phyloP scores from a whole-genome alignment of 2,329 filamentous ascomycete genomes.

The Fusarium buxicola region DNA sequence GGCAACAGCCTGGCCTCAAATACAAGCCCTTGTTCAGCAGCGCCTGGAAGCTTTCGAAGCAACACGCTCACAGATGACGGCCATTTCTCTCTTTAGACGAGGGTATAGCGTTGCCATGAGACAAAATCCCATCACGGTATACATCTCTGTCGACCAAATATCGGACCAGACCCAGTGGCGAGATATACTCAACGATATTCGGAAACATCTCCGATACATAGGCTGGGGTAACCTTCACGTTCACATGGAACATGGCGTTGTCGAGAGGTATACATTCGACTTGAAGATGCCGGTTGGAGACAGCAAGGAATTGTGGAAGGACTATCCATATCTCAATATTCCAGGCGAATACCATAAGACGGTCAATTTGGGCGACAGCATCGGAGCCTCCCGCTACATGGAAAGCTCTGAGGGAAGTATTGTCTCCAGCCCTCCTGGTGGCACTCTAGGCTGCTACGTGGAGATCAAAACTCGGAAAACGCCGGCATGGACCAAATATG shows the following conservation, averaged over 20 bases:
- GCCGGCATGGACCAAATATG: background rate
- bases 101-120: background rate
- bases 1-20: background rate
- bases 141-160: background rate
- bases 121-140: background rate
- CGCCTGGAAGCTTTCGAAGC: background rate
- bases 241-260: too few species aligned
- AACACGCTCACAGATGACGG: background rate
- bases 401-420: background rate
- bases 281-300: background rate
- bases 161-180: background rate
- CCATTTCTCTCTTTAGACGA: background rate
- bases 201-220: too few species aligned
- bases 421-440: background rate
- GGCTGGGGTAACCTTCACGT: too few species aligned
- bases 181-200: too few species aligned
- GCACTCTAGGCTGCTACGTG: background rate
- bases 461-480: background rate
- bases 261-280: background rate
- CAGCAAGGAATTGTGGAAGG: background rate
- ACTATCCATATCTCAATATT: background rate
- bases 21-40: background rate
- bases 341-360: background rate
- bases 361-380: background rate
- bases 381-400: background rate